These are phyloP conservation scores for Pythium brachiatum DNA, from an alignment of 352 stramenopile species.

Conservation along the genomic window DNA sequence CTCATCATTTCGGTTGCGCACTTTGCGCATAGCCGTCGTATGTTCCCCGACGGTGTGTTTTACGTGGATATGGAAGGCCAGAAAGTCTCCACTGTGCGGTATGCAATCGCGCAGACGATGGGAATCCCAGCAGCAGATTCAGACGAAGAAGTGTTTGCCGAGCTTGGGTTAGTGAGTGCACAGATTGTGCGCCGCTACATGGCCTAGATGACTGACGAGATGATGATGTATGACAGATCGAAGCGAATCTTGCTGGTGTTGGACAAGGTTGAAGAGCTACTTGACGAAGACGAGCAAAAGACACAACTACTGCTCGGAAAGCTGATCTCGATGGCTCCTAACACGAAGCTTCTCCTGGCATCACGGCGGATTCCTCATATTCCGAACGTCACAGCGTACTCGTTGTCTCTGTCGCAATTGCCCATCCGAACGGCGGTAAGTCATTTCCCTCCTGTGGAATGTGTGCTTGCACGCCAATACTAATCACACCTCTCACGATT, in stretches of 20 bases:
- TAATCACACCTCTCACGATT: neutral
- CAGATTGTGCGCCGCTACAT: too few species aligned
- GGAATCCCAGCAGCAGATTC: conserved; percentile 69
- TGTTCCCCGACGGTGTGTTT: conserved; percentile 79
- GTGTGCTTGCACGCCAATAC: too few species aligned
- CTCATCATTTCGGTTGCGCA: conserved; percentile 80
- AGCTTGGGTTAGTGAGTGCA: conserved; percentile 52
- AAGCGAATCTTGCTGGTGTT: conserved; percentile 73
- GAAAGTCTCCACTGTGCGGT: conserved; percentile 74
- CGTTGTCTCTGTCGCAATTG: conserved; percentile 70
- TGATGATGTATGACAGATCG: conserved; percentile 26
- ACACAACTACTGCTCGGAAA: conserved; percentile 64
- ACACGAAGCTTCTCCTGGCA: conserved; percentile 64
- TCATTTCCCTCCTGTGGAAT: neutral
- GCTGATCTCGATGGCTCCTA: conserved; percentile 66
- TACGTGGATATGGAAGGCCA: conserved; percentile 84
- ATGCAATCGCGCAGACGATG: conserved; percentile 79
- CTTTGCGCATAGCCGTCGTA: conserved; percentile 72
- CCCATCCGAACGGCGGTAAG: conserved; percentile 64
- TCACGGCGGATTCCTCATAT: conserved; percentile 74
- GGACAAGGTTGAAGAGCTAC: conserved; percentile 77
- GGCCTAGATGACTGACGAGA: neutral
- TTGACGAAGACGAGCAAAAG: conserved; percentile 77
- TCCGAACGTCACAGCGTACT: conserved; percentile 74
- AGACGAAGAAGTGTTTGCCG: conserved; percentile 76